phyloP scores from a whole-genome alignment of 441 rosid genomes.

The Brassica balearica region DNA sequence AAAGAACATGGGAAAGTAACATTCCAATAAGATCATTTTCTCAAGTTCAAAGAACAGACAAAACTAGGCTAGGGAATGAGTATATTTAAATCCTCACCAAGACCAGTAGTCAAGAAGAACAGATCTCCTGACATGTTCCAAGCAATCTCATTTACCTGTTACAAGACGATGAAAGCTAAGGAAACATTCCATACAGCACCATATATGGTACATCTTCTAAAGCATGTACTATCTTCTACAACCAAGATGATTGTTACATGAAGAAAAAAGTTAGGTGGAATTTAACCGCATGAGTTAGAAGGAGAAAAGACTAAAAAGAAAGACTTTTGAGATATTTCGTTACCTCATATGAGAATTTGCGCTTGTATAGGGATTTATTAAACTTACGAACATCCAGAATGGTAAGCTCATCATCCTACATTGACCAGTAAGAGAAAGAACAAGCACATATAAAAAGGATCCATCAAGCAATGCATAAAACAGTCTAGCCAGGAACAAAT shows the following conservation, averaged over 20 bases:
- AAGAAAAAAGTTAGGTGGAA: constrained; percentile 5
- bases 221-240: constrained; percentile 4
- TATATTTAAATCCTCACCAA: constrained; percentile 57
- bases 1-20: constrained; percentile 10
- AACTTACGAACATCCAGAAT: constrained; percentile 96
- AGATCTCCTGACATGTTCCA: constrained; percentile 96
- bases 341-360: constrained; percentile 95
- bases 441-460: neutral
- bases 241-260: neutral
- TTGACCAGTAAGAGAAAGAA: constrained; percentile 25
- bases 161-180: constrained; percentile 28
- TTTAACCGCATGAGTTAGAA: constrained; percentile 5
- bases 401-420: constrained; percentile 93
- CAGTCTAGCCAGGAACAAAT: constrained; percentile 2
- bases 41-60: neutral
- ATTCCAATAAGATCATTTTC: constrained; percentile 15
- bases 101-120: constrained; percentile 94
- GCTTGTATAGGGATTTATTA: constrained; percentile 79
- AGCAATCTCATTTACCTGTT: constrained; percentile 95
- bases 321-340: constrained; percentile 13
- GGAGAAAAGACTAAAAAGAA: constrained; percentile 14
- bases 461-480: constrained; percentile 30
- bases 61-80: neutral
- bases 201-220: constrained; percentile 15
- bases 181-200: neutral